Evolutionary conservation across 352 stramenopile genomes (phyloP), one percentile per base, ranked within the genome.

Genomic region (Phytophthora chlamydospora): DNA sequence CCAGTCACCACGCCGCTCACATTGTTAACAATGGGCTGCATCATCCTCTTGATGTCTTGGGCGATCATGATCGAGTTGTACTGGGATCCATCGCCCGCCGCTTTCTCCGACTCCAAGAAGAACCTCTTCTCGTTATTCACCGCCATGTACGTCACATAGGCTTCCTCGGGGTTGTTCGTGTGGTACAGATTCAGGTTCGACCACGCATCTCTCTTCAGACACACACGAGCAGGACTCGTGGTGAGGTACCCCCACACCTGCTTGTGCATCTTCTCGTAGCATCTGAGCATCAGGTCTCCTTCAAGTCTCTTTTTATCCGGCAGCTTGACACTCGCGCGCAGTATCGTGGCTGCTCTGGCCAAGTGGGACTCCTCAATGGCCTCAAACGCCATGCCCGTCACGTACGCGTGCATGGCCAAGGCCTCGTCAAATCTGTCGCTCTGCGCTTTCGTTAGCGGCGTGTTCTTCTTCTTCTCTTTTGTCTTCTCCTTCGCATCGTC

Each of bases 241-340:
- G 80, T 90, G 8, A 94, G 44, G 47, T 88, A 89, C 12, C 71
- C 73, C 83, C 85, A 94, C 60, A 94, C 85, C 48, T 89, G 83
- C 42, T 90, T 94, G 76, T 92, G 75, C 78, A 92, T 89, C 34
- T 92, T 94, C 53, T 94, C 85, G 58, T 88, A 92, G 59, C 85
- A 94, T 12, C 83, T 79, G 7, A 71, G 51, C 54, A 91, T 62
- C 41, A 94, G 50, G 13, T 91, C 81, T 11, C 43, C 63, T 39
- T 90, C 79, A 4, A 94, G 63, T 21, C 74, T 72, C 58, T 94
- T 92, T 50, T 88, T 89, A 29, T 91, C 81, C 3, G 79, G 83
- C 19, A 94, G 52, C 53, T 85, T 88, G 21, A 81, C 67, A 50
- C 69, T 85, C 11, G 78, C 52, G 6, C 72, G 66, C 63, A 92